phyloP scores from a whole-genome alignment of 1,284 basidiomycete genomes.

The Singerocomus rubriflavus region DNA sequence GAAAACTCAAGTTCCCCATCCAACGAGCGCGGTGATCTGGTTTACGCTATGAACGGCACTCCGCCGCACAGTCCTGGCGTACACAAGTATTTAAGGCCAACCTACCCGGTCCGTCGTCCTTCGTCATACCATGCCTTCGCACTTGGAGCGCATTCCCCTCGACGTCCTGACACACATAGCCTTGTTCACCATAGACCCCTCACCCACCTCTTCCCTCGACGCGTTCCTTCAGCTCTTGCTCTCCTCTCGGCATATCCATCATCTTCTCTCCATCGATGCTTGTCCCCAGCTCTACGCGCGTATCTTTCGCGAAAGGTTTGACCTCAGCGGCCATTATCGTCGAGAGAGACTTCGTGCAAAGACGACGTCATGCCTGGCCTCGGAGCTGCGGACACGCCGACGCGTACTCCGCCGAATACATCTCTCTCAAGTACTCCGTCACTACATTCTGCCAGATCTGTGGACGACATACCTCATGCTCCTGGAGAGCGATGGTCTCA shows the following conservation, averaged over 20 bases:
- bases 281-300: constrained; percentile 62
- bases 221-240: constrained; percentile 43
- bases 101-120: constrained; percentile 10
- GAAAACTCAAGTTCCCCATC: constrained; percentile 35
- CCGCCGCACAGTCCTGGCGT: constrained; percentile 27
- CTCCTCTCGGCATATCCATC: constrained; percentile 43
- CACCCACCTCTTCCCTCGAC: constrained; percentile 36
- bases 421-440: constrained; percentile 32
- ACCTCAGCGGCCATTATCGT: constrained; percentile 40
- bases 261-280: constrained; percentile 38
- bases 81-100: constrained; percentile 27
- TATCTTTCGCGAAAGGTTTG: constrained; percentile 56
- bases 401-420: constrained; percentile 44
- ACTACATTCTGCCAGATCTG: constrained; percentile 40
- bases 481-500: constrained; percentile 45
- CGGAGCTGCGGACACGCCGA: constrained; percentile 44
- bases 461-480: constrained; percentile 51
- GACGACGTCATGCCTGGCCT: constrained; percentile 46
- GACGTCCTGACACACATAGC: constrained; percentile 55
- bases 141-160: constrained; percentile 44
- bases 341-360: constrained; percentile 26
- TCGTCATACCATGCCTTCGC: constrained; percentile 39
- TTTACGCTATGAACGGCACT: constrained; percentile 36
- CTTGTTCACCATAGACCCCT: constrained; percentile 39
- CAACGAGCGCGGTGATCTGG: constrained; percentile 33